Evolutionary conservation across 139 green algal species (phyloP).

Genomic region (Pseudopediastrum boryanum): DNA sequence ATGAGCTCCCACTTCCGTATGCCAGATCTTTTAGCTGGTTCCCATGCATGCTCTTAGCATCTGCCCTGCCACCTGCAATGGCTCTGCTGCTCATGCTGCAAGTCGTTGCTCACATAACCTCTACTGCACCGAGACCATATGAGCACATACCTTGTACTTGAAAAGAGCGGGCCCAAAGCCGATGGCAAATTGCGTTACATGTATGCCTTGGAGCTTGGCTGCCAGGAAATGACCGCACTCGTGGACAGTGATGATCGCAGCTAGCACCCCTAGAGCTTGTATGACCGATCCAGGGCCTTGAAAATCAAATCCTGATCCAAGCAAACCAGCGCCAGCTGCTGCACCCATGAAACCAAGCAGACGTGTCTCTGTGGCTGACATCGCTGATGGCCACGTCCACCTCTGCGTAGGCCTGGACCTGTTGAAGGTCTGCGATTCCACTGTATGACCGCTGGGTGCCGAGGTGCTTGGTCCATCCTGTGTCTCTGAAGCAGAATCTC

Average conservation of each 20-base stretch:
- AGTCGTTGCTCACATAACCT: neutral
- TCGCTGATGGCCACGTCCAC: neutral
- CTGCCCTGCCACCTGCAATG: too few relatives aligned
- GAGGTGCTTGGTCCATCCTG: neutral
- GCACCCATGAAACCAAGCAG: slow-evolving; percentile 23
- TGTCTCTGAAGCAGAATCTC: neutral
- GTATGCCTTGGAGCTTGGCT: slow-evolving; percentile 86
- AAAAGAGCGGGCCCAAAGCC: slow-evolving; percentile 92
- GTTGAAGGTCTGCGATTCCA: neutral
- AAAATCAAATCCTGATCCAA: slow-evolving; percentile 22
- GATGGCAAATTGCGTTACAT: slow-evolving; percentile 95
- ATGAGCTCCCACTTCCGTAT: too few relatives aligned
- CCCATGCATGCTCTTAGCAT: too few relatives aligned
- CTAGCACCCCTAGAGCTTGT: slow-evolving; percentile 82
- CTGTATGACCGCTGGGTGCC: neutral
- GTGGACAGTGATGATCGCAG: slow-evolving; percentile 89
- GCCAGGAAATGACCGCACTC: slow-evolving; percentile 93
- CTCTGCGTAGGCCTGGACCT: neutral
- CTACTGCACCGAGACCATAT: too few relatives aligned
- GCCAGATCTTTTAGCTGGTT: too few relatives aligned
- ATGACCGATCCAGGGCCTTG: slow-evolving; percentile 45
- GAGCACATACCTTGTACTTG: slow-evolving; percentile 72
- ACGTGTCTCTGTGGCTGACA: too few relatives aligned
- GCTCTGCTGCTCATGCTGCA: neutral
- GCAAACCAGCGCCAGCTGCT: slow-evolving; percentile 1